Evolutionary conservation across 202 grass and related monocot species (phyloP), one percentile per base, ranked within the genome.

Genomic region (Zoysia matrella): DNA sequence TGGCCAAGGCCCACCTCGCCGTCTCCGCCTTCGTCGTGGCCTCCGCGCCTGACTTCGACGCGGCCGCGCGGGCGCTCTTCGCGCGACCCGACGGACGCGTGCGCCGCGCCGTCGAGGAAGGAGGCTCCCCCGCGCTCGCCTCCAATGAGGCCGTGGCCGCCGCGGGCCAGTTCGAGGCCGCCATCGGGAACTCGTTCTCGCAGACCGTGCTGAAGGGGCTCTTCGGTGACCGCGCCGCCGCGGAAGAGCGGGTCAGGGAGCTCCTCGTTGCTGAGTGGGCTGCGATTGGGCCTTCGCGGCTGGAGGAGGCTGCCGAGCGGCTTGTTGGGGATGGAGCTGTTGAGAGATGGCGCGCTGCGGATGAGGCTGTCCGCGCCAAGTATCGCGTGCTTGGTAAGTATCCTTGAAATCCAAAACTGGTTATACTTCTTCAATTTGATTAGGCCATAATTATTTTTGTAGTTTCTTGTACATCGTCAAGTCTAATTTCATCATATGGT

Each of bases 21-120:
- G 78, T 85, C 58, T 77, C 87, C 6, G 87, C 78, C 39, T 81
- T 47, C 87, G 73, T 89, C 46, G 78, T 67, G 1, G 67, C 12
- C 44, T 77, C 82, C 45, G 46, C 72, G 58, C 46, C 87, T 7
- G 67, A 89, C 78, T 89, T 89, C 67, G 87, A 89, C 60, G 82
- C 51, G 60, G 67, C 82, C n/a, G 66, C 87, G 6, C 9, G 11
- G 51, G 82, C 77, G 57, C 77, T 89, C 58, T 89, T 89, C 77
- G 66, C n/a, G n/a, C 51, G 51, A 50, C 77, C 82, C n/a, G 51
- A 43, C 72, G 87, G 87, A 57, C 82, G 82, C 65, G 87, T 58
- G 2, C 87, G 60, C 15, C 73, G 67, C 30, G 30, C 30, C 30
- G 30, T 36, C 30, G 30, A 36, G 30, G 30, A 36, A 36, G 30